Conservation (phyloP, 2,329 filamentous ascomycete species). For the Hymenoscyphus repandus region DNA sequence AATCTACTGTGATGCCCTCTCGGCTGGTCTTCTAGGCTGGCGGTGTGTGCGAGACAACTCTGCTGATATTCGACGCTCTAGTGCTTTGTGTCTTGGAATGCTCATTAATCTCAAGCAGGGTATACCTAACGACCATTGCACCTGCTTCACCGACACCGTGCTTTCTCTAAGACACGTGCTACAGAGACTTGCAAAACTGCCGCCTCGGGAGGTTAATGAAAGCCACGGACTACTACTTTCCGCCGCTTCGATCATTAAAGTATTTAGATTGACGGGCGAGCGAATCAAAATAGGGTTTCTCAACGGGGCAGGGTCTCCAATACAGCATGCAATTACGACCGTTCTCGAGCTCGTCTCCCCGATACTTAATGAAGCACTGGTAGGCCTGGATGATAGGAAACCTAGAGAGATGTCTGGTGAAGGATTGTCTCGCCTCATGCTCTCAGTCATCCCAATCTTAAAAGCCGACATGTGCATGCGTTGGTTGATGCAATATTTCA, state of each 20-base stretch:
- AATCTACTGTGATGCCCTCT: slow-evolving; percentile 62
- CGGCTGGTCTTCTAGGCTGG: slow-evolving; percentile 74
- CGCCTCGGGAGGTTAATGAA: slow-evolving; percentile 56
- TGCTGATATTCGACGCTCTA: slow-evolving; percentile 63
- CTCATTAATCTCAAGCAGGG: slow-evolving; percentile 36
- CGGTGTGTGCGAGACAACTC: slow-evolving; percentile 81
- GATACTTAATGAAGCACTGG: background rate
- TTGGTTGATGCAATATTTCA: background rate
- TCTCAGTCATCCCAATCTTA: slow-evolving; percentile 43
- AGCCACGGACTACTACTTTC: slow-evolving; percentile 62
- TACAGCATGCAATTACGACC: too few relatives aligned
- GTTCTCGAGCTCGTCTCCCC: too few relatives aligned
- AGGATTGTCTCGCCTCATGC: slow-evolving; percentile 52
- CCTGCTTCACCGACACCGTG: background rate
- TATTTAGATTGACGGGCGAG: background rate
- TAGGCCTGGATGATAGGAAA: slow-evolving; percentile 1
- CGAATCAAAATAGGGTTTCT: background rate
- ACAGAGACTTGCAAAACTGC: background rate
- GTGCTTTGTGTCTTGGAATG: slow-evolving; percentile 63
- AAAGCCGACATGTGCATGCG: slow-evolving; percentile 7
- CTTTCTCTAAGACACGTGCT: background rate
- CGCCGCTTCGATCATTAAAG: slow-evolving; percentile 49
- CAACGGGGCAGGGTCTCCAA: too few relatives aligned
- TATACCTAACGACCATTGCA: background rate
- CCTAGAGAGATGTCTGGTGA: slow-evolving; percentile 60